Conservation (phyloP, 768 basidiomycete genomes). For the Mycena maculata region DNA sequence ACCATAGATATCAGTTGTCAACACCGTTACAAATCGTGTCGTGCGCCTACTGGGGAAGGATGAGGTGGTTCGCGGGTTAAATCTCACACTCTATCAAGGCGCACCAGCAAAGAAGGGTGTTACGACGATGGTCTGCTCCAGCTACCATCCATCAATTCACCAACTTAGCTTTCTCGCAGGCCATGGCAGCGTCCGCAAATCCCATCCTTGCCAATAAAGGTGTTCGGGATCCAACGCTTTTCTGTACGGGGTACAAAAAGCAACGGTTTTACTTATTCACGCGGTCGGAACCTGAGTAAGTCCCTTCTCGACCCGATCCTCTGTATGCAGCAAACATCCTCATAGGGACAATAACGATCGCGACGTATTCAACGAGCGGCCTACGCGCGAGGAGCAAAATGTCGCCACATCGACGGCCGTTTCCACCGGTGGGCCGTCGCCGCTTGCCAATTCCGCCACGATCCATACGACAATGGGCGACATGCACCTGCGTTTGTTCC, state of each 20-base stretch:
- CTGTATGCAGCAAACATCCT: neutral
- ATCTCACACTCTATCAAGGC: constrained; percentile 92
- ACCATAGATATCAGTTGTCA: constrained; percentile 73
- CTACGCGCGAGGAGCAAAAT: constrained; percentile 95
- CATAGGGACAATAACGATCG: constrained; percentile 89
- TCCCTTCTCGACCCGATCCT: constrained; percentile 25
- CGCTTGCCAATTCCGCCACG: constrained; percentile 81
- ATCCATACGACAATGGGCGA: constrained; percentile 98
- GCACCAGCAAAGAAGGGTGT: constrained; percentile 87
- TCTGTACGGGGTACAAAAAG: constrained; percentile 94
- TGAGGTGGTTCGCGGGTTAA: constrained; percentile 90
- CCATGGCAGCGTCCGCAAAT: constrained; percentile 96
- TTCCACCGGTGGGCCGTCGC: constrained; percentile 68
- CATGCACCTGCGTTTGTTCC: constrained; percentile 90
- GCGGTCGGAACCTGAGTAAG: constrained; percentile 89
- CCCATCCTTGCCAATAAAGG: constrained; percentile 91
- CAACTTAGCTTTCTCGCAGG: constrained; percentile 53
- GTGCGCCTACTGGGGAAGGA: constrained; percentile 91
- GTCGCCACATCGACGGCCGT: constrained; percentile 74
- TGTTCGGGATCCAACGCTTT: constrained; percentile 88
- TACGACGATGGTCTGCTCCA: constrained; percentile 77
- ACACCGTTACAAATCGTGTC: constrained; percentile 94
- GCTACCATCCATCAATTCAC: neutral
- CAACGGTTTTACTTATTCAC: constrained; percentile 96
- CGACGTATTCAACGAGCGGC: constrained; percentile 98